Evolutionary conservation across 2,329 filamentous ascomycete genomes (phyloP).

Genomic region (Lachnellula arida): DNA sequence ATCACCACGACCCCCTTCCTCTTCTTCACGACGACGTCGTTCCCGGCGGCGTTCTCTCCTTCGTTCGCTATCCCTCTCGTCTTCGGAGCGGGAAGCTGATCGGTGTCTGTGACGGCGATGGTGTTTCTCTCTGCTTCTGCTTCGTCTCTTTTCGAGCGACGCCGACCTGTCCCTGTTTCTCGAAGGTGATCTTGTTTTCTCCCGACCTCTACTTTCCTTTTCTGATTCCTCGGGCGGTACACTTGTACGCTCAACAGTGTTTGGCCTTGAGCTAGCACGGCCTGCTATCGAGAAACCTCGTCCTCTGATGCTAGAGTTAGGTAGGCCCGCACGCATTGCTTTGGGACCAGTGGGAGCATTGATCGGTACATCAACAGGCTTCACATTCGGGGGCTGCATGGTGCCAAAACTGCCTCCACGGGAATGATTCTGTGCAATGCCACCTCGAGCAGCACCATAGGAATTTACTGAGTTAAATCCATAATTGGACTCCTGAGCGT

Average conservation of each 20-base stretch:
- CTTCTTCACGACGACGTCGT: conserved; percentile 27
- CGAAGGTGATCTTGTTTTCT: conserved; percentile 24
- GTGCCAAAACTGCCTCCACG: conserved; percentile 37
- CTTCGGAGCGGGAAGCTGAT: conserved; percentile 28
- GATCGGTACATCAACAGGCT: conserved; percentile 44
- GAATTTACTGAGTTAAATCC: conserved; percentile 20
- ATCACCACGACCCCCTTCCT: conserved; percentile 16
- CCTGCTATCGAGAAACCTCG: conserved; percentile 35
- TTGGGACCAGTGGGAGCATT: conserved; percentile 89
- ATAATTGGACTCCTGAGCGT: conserved; percentile 55
- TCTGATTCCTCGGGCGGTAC: conserved; percentile 22
- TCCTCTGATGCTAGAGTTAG: conserved; percentile 67
- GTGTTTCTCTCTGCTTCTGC: conserved; percentile 21
- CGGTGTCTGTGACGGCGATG: conserved; percentile 30
- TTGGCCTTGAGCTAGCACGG: conserved; percentile 25
- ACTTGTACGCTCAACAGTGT: conserved; percentile 25
- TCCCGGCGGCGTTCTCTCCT: conserved; percentile 29
- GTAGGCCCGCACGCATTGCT: conserved; percentile 85
- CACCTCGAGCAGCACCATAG: conserved; percentile 33
- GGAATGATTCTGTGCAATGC: conserved; percentile 32
- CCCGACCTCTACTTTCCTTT: conserved; percentile 19
- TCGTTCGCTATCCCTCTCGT: conserved; percentile 30
- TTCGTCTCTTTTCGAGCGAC: conserved; percentile 30
- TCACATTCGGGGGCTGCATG: conserved; percentile 30
- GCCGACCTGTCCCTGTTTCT: conserved; percentile 28